Conservation (phyloP, 2,329 filamentous ascomycete species). For the Parastagonospora nodorum region DNA sequence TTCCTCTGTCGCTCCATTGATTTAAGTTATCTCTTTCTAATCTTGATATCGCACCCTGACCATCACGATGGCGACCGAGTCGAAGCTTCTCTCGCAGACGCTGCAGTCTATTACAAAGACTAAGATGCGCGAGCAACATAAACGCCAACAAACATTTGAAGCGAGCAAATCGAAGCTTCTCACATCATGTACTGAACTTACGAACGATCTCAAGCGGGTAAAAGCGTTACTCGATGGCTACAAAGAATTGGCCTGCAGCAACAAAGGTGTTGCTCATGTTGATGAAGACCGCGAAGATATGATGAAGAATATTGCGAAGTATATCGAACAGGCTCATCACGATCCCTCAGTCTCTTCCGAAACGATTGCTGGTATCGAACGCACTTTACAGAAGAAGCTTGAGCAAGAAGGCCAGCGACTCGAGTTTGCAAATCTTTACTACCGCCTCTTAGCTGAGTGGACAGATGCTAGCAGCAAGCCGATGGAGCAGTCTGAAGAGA, state of each 20-base stretch:
- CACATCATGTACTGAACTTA: slow-evolving; percentile 1
- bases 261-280: slow-evolving; percentile 17
- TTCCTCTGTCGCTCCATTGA: no score
- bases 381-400: slow-evolving; percentile 13
- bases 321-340: slow-evolving; percentile 15
- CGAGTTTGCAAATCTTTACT: slow-evolving; percentile 20
- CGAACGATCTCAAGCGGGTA: slow-evolving; percentile 10
- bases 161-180: slow-evolving; percentile 12
- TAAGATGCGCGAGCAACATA: slow-evolving; percentile 19
- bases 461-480: slow-evolving; percentile 14
- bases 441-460: slow-evolving; percentile 19
- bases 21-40: no score
- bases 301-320: slow-evolving; percentile 11
- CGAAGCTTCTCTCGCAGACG: slow-evolving; percentile 22
- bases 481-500: slow-evolving; percentile 9
- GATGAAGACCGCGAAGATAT: slow-evolving; percentile 11
- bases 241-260: slow-evolving; percentile 12
- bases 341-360: slow-evolving; percentile 15
- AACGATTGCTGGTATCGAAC: slow-evolving; percentile 14
- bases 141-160: slow-evolving; percentile 17
- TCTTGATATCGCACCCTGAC: no score
- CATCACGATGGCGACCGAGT: slow-evolving; percentile 10
- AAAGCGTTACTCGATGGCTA: slow-evolving; percentile 11
- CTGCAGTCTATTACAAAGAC: slow-evolving; percentile 21
- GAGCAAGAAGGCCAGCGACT: slow-evolving; percentile 21